A percentile compares a stretch with the other conserved stretches of the same genome.
phyloP scores from a whole-genome alignment of 495 filamentous ascomycete species.

The Xylaria grammica region DNA sequence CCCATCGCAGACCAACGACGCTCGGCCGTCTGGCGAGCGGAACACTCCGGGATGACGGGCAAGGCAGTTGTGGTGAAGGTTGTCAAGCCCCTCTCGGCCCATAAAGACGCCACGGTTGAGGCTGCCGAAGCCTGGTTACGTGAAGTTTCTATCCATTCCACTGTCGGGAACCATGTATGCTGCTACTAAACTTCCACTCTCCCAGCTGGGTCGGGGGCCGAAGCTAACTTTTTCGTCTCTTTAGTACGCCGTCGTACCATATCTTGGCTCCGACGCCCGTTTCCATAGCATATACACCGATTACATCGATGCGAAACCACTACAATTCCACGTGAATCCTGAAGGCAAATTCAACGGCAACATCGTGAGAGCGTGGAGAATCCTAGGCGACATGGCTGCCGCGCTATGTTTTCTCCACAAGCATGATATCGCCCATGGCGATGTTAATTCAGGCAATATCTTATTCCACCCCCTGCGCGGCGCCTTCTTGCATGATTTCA shows the following conservation, averaged over 20 bases:
- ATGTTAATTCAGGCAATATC: slow-evolving; percentile 8
- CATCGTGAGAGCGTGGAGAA: background rate
- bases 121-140: slow-evolving; percentile 7
- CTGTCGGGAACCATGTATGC: slow-evolving; percentile 6
- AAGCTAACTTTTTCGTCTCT: background rate
- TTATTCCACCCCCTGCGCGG: slow-evolving; percentile 8
- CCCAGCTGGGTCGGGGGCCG: background rate
- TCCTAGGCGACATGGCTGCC: slow-evolving; percentile 7
- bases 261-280: slow-evolving; percentile 13
- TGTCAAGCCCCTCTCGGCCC: background rate
- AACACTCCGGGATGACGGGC: background rate
- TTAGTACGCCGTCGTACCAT: background rate
- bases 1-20: background rate
- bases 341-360: background rate
- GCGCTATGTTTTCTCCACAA: background rate
- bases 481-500: slow-evolving; percentile 2
- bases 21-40: background rate
- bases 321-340: background rate
- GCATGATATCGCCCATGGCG: background rate
- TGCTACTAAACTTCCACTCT: background rate
- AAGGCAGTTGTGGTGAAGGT: slow-evolving; percentile 1
- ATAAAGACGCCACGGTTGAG: background rate
- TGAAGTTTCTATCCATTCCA: slow-evolving; percentile 4
- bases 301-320: background rate
- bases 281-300: slow-evolving; percentile 15